Conservation (phyloP, 2,329 filamentous ascomycete species). For the Cercospora brassicicola region DNA sequence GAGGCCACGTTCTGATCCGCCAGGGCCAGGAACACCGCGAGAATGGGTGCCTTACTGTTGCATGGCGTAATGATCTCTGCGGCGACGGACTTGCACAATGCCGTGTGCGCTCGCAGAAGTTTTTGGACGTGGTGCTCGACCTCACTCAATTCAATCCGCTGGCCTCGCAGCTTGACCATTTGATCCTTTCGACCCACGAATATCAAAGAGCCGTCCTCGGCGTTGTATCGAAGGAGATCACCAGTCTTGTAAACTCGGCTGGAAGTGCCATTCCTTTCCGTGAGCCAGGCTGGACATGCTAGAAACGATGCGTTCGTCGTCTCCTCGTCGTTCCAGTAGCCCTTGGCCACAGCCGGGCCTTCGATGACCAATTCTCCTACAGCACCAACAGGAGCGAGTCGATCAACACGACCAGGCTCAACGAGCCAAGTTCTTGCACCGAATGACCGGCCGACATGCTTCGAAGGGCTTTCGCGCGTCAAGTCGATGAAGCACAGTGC, state of each 20-base stretch:
- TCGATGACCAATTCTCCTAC: conserved; percentile 16
- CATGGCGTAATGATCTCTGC: conserved; percentile 5
- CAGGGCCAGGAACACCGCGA: conserved; percentile 1
- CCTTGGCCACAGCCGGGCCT: conserved; percentile 12
- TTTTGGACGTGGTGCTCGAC: conserved; percentile 52
- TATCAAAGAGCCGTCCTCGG: conserved; percentile 50
- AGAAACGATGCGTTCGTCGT: conserved; percentile 1
- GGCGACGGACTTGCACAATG: conserved; percentile 4
- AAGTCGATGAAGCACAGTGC: conserved; percentile 8
- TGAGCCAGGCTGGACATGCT: background rate
- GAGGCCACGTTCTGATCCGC: background rate
- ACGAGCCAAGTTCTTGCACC: conserved; percentile 16
- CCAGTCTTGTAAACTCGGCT: conserved; percentile 46
- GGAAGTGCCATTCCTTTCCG: conserved; percentile 40
- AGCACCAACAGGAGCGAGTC: conserved; percentile 36
- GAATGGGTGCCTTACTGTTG: background rate
- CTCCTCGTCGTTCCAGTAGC: conserved; percentile 19
- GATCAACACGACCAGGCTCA: conserved; percentile 11
- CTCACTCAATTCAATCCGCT: conserved; percentile 73
- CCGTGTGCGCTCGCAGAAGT: background rate
- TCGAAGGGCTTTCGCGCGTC: background rate
- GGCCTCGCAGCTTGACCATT: conserved; percentile 75
- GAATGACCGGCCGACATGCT: conserved; percentile 10
- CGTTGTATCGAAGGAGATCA: conserved; percentile 57
- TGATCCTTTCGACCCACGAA: conserved; percentile 66